Evolutionary conservation across 2,329 filamentous ascomycete species (phyloP).

Genomic region (Thielaviopsis ethacetica): DNA sequence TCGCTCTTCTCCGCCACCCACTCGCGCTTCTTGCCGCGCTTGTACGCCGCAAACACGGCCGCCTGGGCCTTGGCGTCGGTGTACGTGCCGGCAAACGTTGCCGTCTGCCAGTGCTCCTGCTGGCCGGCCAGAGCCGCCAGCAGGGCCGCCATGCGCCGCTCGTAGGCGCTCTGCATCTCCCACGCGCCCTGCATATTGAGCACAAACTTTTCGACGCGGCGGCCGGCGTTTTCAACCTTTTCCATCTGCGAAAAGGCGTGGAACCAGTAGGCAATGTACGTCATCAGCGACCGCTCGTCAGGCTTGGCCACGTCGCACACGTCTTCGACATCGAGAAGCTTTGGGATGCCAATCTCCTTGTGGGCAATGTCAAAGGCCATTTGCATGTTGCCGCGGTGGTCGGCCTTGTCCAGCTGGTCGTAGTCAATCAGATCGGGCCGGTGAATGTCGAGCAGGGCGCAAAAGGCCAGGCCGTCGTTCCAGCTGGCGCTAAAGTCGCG

Average conservation of each 20-base stretch:
- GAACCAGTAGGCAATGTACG: conserved; percentile 99
- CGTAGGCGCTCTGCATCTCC: conserved; percentile 98
- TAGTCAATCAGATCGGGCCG: conserved; percentile 94
- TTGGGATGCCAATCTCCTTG: conserved; percentile 92
- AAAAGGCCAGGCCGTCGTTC: conserved; percentile 96
- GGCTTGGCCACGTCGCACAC: conserved; percentile 93
- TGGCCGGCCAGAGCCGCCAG: conserved; percentile 60
- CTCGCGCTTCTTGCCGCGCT: conserved; percentile 72
- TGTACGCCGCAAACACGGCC: conserved; percentile 70
- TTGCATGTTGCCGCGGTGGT: conserved; percentile 95
- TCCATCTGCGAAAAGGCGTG: conserved; percentile 99
- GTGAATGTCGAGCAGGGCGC: conserved; percentile 90
- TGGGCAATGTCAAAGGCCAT: conserved; percentile 91
- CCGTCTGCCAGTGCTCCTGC: conserved; percentile 57
- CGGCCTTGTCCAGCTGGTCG: conserved; percentile 80
- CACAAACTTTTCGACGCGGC: conserved; percentile 94
- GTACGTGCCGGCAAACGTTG: conserved; percentile 83
- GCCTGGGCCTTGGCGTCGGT: conserved; percentile 80
- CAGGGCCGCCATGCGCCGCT: conserved; percentile 74
- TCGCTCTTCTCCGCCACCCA: conserved; percentile 99
- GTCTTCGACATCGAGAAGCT: conserved; percentile 91
- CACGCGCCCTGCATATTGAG: conserved; percentile 98
- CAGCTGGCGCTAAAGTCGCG: conserved; percentile 89
- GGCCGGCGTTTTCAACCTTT: conserved; percentile 90
- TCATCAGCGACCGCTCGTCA: conserved; percentile 95